Base-by-base conservation (phyloP, 169 alveolate species). In the Babesia divergens region DNA sequence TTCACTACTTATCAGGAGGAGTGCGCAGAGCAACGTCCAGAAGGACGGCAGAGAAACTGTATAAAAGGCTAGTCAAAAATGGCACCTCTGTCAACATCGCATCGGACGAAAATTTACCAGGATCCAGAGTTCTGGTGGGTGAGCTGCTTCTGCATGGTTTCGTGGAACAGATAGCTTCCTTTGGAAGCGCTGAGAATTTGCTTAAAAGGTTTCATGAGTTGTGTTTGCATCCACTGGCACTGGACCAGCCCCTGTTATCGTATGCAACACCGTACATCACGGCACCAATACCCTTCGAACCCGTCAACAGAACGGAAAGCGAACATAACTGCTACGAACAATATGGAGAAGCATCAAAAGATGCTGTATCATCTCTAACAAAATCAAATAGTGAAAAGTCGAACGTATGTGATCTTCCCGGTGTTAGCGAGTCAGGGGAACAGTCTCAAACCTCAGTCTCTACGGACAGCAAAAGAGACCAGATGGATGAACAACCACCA, bases 211-310 rank as follows among this genome's bases (percentile, higher is more conserved):
- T 62, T 3, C 56, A 44, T 26, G 59, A 46, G 29, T 18, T 2
- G n/a, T 62, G 72, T 18, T 29, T 62, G 28, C 72, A 62, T 29
- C 60, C 58, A 6, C n/a, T 62, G 26, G 58, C 72, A 22, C 44
- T 9, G 28, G 59, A 44, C 22, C 43, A 40, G 20, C 16, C 14
- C 18, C 42, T 51, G 4, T 6, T 51, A 24, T 11, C 43, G 43
- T 51, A 51, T 24, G 60, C 60, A 26, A n/a, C 11, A 40, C 60
- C 60, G 11, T 51, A 51, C 42, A 26, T 16, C 60, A n/a, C 2
- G 20, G 22, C 60, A 29, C 52, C 52, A 0, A 44, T 44, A 6
- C 7, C 52, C 2, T 3, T 44, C 22, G 32, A 44, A 29, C 11
- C 11, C 4, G 32, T 44, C 32, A 11, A 9, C 32, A 11, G 2